Evolutionary conservation across 2,329 filamentous ascomycete species (phyloP).

Genomic region (Fusarium coicis): DNA sequence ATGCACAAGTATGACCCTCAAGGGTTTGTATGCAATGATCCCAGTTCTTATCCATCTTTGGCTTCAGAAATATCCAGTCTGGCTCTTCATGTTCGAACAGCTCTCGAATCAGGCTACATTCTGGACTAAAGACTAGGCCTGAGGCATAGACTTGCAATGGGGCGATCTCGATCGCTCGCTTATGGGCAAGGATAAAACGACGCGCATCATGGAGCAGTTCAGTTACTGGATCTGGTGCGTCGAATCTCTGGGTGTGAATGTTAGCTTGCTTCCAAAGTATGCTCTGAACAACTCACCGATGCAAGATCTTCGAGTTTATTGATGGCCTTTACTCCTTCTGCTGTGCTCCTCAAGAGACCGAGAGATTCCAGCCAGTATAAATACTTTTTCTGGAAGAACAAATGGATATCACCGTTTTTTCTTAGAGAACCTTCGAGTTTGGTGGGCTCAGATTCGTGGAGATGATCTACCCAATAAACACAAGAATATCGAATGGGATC

Average conservation of each 20-base stretch:
- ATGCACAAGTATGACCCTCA: rapidly evolving
- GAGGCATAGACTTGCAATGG: neutral
- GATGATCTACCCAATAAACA: neutral
- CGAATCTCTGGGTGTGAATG: rapidly evolving
- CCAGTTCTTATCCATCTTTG: rapidly evolving
- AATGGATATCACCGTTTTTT: rapidly evolving
- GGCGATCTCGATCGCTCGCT: rapidly evolving
- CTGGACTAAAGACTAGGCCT: neutral
- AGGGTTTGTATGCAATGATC: neutral
- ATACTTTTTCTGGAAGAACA: neutral
- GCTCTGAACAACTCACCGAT: rapidly evolving
- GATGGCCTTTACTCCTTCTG: rapidly evolving
- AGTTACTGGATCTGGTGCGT: rapidly evolving
- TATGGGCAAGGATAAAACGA: neutral
- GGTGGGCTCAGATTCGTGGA: rapidly evolving
- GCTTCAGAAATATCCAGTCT: rapidly evolving
- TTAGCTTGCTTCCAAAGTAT: rapidly evolving
- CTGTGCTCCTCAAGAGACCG: rapidly evolving
- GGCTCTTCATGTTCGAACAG: neutral
- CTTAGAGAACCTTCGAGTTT: rapidly evolving
- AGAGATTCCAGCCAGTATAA: neutral
- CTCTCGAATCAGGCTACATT: neutral
- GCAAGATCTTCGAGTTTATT: rapidly evolving
- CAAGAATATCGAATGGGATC: neutral
- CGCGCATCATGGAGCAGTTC: rapidly evolving